Base-by-base conservation (phyloP, 116 monocot genomes). In the Iris pallida region DNA sequence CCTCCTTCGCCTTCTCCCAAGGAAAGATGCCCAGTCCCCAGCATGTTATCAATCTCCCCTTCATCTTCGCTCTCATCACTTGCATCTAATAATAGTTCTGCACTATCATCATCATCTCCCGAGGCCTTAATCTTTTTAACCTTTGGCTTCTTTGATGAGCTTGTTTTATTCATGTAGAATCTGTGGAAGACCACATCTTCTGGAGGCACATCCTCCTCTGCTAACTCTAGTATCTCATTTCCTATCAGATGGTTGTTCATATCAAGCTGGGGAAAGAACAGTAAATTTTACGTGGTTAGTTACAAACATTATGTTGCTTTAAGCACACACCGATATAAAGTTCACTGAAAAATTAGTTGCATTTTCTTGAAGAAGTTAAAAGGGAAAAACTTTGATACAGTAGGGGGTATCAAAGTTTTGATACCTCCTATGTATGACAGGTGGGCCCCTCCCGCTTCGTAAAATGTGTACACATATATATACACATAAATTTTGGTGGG, bases 131-230 rank as follows among this genome's bases (percentile, higher is more conserved):
- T 40, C 68, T 79, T 83, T 51, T 81, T 79, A 45, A 64, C 68
- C 64, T 86, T 89, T 0, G 59, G 48, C 47, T 78, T 91, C 76
- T 68, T 91, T 48, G 73, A 72, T 45, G 89, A 77, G 52, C 55
- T 79, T 41, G 78, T 81, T 48, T 88, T 97, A 71, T 88, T 92
- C 87, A 80, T 82, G 83, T 97, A 92, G 73, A 89, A 92, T 63
- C 87, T 84, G 58, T 97, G 97, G 85, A 97, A 97, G 65, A 97
- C 56, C 4, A 92, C 67, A 76, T 97, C 97, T 75, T 92, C 97
- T 7, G 97, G 93, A 8, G 92, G 83, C 46, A 97, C 93, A 20
- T 97, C 97, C 63, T 92, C 83, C 62, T 97, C 97, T 11, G 85
- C 90, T n/a, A 97, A 71, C 66, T 83, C 69, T 17, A 97, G 71